phyloP scores from a whole-genome alignment of 2,329 filamentous ascomycete genomes.

The Fusarium annulatum region DNA sequence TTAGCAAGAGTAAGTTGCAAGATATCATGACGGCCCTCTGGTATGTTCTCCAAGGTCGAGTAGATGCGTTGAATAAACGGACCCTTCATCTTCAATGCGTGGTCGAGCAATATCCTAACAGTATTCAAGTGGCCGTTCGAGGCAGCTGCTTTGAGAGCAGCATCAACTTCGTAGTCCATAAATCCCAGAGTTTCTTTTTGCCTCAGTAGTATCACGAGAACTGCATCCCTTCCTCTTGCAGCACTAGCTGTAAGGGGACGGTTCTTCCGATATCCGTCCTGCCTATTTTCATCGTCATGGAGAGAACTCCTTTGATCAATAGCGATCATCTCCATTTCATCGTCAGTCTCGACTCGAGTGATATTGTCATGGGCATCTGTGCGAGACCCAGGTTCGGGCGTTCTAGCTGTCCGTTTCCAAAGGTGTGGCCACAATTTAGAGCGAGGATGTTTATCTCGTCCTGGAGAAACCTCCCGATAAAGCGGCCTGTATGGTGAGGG shows the following conservation, averaged over 20 bases:
- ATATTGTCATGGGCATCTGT: not conserved
- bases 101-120: not conserved
- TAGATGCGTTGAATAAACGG: not conserved
- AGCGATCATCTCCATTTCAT: not conserved
- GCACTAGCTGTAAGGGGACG: not conserved
- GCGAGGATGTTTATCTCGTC: not conserved
- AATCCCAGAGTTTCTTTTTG: not conserved
- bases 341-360: not conserved
- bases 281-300: not conserved
- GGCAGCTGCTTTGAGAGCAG: not conserved
- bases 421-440: not conserved
- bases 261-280: accelerated
- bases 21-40: not conserved
- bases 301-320: too few relatives aligned
- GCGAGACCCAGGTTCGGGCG: accelerated
- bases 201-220: not conserved
- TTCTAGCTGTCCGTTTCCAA: not conserved
- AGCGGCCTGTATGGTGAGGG: not conserved
- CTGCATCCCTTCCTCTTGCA: not conserved
- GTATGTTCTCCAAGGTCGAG: not conserved
- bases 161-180: not conserved
- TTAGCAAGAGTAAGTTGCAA: not conserved
- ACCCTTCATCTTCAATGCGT: not conserved
- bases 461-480: not conserved
- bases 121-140: not conserved